Base-by-base conservation (phyloP, 495 filamentous ascomycete species). In the Lophiotrema nucula region DNA sequence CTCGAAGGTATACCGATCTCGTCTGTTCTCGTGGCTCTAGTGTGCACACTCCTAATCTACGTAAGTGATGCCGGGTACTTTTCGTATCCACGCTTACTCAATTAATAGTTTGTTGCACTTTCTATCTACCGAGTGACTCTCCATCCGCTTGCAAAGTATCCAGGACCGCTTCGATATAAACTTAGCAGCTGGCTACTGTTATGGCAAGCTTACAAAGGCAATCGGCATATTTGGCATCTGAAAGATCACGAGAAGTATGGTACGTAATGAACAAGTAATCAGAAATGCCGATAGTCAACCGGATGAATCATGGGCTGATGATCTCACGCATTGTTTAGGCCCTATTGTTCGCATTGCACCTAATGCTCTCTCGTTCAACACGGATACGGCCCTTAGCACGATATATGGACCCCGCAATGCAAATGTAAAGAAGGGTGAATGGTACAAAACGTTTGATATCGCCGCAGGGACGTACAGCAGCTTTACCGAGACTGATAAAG, bases 321-420 rank as follows among this genome's bases (percentile, higher is more conserved):
- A n/a, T 31, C 18, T 35, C n/a, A 6, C 25, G 25, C 23, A 19
- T 2, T 24, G 24, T 18, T 8, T n/a, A 62, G 59, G 69, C 6
- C 56, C 58, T 13, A 53, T 71, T 24, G 62, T 72, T 11, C 60
- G 69, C 1, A 69, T 67, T 47, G 65, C 51, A 2, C 64, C 69
- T 0, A 65, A 70, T 43, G 62, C 55, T 1, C 44, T 72, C 1
- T 65, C 65, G 10, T 66, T 67, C 65, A 62, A 62, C 54, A 68
- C 67, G 2, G 42, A 28, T 6, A 55, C 62, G 3, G 56, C 68
- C 1, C 50, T 72, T 10, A 56, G 58, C 24, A 45, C 62, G 6
- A 71, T 71, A 51, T 61, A 71, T 47, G 80, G 80, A 59, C 15
- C 56, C 4, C 65, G 61, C 53, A 74, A 71, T 26, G 68, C 67